Evolutionary conservation across 768 basidiomycete species (phyloP), one percentile per base, ranked within the genome.

Genomic region (Xerocomellus intermedius): DNA sequence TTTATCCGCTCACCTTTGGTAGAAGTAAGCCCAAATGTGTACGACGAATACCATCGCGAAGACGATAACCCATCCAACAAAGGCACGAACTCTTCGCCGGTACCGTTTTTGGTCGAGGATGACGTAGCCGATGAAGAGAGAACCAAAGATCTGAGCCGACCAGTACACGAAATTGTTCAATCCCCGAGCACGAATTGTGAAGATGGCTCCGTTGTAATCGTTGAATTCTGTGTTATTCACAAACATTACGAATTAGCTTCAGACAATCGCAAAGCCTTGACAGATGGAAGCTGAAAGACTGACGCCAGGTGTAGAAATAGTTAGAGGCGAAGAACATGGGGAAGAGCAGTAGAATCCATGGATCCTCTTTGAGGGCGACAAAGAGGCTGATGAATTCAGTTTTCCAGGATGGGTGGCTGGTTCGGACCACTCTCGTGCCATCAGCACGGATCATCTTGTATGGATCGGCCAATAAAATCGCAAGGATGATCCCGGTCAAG

Each of bases 231-330:
- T 58, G 59, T 57, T 57, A 62, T 36, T 46, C 10, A 37, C 14
- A 43, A 33, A 39, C 10, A n/a, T 21, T 4, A 21, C 47, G 36
- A 21, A 44, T 52, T 14, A 50, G 50, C 35, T n/a, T 36, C 28
- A 36, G 58, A 53, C 13, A 42, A 42, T 10, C 19, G n/a, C 10
- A 35, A 22, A 42, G 16, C 6, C 2, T 12, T 12, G 42, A 19
- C 0, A 33, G 16, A 47, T 0, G 8, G 4, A 13, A 26, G 17
- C 0, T 39, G 14, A 30, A 55, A 36, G 17, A 75, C 85, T 64
- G 54, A 89, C 88, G 87, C 87, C 87, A 91, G 12, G 89, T 83
- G 64, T 89, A 90, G 74, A 91, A 91, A 82, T 86, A 91, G 68
- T 91, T 91, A 49, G 84, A 86, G 6, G 87, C 82, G 52, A 90